These are phyloP conservation scores for Dionaea muscipula DNA, from an alignment of 179 eudicot species.

Conservation along the genomic window DNA sequence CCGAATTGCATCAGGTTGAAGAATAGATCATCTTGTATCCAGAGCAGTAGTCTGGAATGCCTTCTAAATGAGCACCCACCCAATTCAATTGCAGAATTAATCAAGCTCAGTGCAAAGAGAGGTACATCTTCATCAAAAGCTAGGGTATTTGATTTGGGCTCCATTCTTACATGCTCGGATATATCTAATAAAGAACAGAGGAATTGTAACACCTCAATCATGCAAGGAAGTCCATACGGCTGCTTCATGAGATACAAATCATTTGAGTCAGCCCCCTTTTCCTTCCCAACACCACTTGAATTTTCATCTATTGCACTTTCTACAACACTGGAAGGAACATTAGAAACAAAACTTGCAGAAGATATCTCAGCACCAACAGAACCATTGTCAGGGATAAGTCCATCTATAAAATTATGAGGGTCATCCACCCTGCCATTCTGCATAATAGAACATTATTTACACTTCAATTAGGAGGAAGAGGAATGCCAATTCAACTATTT, in stretches of 20 bases:
- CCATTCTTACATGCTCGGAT: conserved; percentile 26
- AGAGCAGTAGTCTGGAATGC: conserved; percentile 24
- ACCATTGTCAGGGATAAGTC: conserved; percentile 17
- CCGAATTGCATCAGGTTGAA: conserved; percentile 31
- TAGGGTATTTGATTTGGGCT: conserved; percentile 23
- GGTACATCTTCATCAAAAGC: conserved; percentile 36
- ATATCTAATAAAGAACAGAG: conserved; percentile 31
- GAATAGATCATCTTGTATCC: conserved; percentile 31
- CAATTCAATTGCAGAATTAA: conserved; percentile 33
- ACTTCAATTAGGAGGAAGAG: background rate
- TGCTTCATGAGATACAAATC: conserved; percentile 29
- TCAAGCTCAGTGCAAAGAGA: conserved; percentile 30
- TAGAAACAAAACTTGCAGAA: conserved; percentile 14
- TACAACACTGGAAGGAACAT: conserved; percentile 14
- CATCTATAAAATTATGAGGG: conserved; percentile 9
- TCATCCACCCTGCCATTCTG: conserved; percentile 21
- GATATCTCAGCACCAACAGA: conserved; percentile 14
- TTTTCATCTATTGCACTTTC: conserved; percentile 17
- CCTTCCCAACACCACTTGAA: conserved; percentile 15
- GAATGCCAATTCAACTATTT: background rate
- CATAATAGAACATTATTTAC: conserved; percentile 3
- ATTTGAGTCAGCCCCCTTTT: conserved; percentile 21
- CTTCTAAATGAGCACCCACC: conserved; percentile 21
- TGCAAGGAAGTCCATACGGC: conserved; percentile 36
- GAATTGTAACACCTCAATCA: conserved; percentile 38